These are phyloP conservation scores for Apodospora peruviana DNA, from an alignment of 495 filamentous ascomycete genomes.

Conservation along the genomic window DNA sequence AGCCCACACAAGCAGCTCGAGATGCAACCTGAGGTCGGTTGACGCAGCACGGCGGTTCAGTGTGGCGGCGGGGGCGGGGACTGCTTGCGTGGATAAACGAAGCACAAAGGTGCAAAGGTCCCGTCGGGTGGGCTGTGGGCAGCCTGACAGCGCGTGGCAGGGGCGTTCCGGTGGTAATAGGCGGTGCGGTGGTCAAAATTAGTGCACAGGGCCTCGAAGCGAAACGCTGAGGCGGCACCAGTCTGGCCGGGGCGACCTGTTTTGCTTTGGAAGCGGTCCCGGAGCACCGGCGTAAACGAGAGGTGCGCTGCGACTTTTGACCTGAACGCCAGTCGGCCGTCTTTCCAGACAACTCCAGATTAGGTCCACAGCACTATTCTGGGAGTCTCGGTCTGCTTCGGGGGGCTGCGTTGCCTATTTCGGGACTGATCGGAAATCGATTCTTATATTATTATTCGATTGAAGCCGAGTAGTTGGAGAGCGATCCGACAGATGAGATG, in stretches of 20 bases:
- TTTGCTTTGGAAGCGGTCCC: too few species aligned
- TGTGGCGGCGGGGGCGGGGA: background rate
- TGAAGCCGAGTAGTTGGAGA: background rate
- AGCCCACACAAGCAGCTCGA: too few species aligned
- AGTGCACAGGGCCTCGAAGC: too few species aligned
- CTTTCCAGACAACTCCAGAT: background rate
- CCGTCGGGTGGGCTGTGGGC: too few species aligned
- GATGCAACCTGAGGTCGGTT: too few species aligned
- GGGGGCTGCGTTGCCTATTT: background rate
- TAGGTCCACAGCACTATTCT: background rate
- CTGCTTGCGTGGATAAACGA: background rate
- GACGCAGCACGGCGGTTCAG: background rate
- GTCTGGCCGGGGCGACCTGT: too few species aligned
- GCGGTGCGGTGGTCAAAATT: too few species aligned
- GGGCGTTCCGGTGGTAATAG: background rate
- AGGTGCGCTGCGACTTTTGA: too few species aligned
- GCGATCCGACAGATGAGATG: background rate
- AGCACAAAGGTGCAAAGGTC: background rate
- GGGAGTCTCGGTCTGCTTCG: background rate
- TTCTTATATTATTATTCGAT: too few species aligned
- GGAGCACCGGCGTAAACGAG: too few species aligned
- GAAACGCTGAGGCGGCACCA: background rate
- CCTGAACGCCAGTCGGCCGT: too few species aligned
- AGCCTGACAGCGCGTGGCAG: background rate
- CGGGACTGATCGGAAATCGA: too few species aligned